A percentile compares a stretch with the other conserved stretches of the same genome.
Evolutionary conservation across 1,139 yeast genomes (phyloP).

Genomic region (Geotrichum histeridarum): DNA sequence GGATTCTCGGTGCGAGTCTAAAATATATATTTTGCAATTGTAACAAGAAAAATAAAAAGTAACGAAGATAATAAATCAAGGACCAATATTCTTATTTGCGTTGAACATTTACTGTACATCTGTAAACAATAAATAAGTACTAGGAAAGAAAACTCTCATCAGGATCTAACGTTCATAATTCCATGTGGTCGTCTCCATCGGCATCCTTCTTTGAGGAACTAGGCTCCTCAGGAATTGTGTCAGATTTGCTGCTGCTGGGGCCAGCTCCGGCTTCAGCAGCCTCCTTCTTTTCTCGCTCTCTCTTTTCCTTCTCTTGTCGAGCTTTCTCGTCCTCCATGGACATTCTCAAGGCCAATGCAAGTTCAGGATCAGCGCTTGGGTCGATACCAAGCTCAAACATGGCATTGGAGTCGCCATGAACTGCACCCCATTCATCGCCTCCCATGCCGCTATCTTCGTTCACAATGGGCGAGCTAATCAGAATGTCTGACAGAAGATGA

Average conservation of each 20-base stretch:
- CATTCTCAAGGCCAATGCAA: constrained; percentile 86
- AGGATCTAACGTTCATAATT: constrained; percentile 5
- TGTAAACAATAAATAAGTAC: neutral
- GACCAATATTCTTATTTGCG: neutral
- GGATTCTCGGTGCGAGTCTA: constrained; percentile 32
- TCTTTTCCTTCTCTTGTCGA: constrained; percentile 57
- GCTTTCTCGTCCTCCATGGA: constrained; percentile 79
- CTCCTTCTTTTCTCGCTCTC: constrained; percentile 23
- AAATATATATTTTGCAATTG: neutral
- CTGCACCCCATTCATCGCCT: constrained; percentile 46
- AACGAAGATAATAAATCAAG: neutral
- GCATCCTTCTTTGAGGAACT: constrained; percentile 15
- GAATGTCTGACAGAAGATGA: constrained; percentile 65
- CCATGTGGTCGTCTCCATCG: constrained; percentile 19
- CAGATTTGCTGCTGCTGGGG: constrained; percentile 10
- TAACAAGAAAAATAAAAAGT: neutral
- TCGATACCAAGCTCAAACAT: constrained; percentile 64
- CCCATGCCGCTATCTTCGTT: constrained; percentile 48
- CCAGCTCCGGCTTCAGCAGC: constrained; percentile 19
- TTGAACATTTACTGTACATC: neutral
- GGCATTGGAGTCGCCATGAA: constrained; percentile 43
- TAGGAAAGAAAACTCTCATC: neutral
- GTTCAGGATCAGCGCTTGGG: constrained; percentile 93
- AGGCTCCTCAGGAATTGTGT: constrained; percentile 8
- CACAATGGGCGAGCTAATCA: constrained; percentile 65